Percentiles rank a stretch among this genome's conserved stretches.
These are phyloP conservation scores for Pholiota molesta DNA, from an alignment of 768 basidiomycete species.

Conservation along the genomic window DNA sequence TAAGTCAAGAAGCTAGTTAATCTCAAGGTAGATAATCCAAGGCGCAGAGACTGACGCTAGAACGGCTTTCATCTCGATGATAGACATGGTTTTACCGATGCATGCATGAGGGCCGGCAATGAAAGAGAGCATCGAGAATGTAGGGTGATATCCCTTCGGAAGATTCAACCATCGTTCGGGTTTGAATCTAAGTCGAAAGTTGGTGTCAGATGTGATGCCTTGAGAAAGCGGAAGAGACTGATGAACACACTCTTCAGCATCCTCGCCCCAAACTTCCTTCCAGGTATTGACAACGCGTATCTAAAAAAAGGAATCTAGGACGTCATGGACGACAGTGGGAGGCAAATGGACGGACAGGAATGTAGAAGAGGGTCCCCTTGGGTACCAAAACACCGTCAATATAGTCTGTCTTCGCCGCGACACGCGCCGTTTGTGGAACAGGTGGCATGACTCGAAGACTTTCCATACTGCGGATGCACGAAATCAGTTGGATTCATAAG, in stretches of 20 bases:
- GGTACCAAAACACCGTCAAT: slow-evolving; percentile 46
- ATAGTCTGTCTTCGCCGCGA: slow-evolving; percentile 39
- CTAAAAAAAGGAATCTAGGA: slow-evolving; percentile 30
- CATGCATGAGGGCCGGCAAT: slow-evolving; percentile 38
- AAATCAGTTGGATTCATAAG: neutral
- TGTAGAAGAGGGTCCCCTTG: slow-evolving; percentile 46
- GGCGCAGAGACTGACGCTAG: slow-evolving; percentile 29
- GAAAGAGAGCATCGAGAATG: slow-evolving; percentile 18
- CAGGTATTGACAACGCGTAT: slow-evolving; percentile 54
- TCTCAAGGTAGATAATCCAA: neutral
- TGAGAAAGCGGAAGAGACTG: neutral
- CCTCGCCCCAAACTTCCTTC: slow-evolving; percentile 51
- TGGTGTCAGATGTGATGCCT: neutral
- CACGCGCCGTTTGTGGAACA: slow-evolving; percentile 42
- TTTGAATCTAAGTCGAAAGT: slow-evolving; percentile 37
- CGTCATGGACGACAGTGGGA: slow-evolving; percentile 27
- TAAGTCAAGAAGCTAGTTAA: slow-evolving; percentile 12
- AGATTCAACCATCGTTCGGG: slow-evolving; percentile 44
- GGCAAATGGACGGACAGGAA: slow-evolving; percentile 34
- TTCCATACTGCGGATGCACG: slow-evolving; percentile 36
- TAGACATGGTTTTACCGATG: slow-evolving; percentile 40
- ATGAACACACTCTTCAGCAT: slow-evolving; percentile 46
- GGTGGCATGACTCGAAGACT: slow-evolving; percentile 46
- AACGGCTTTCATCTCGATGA: slow-evolving; percentile 51
- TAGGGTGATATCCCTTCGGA: slow-evolving; percentile 32